Conservation (phyloP, 352 stramenopile genomes). For the Globisporangium canariense region DNA sequence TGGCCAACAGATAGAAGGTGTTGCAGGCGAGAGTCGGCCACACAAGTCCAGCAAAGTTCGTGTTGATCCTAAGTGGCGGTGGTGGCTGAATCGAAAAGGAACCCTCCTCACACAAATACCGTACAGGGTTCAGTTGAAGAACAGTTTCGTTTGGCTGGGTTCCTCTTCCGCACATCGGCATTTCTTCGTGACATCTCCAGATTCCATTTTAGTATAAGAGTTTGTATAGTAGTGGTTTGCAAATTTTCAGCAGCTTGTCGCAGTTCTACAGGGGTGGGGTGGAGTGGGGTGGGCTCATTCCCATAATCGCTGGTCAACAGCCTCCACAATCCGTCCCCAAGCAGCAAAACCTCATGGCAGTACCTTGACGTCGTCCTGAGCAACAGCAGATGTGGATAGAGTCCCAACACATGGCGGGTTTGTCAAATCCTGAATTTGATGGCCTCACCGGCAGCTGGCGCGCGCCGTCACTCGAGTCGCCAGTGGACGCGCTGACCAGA, state of each 20-base stretch:
- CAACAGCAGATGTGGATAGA: background rate
- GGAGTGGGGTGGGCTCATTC: too few relatives aligned
- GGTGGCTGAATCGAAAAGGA: background rate
- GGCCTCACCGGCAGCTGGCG: background rate
- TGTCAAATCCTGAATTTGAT: background rate
- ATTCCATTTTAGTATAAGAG: background rate
- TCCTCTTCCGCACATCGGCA: background rate
- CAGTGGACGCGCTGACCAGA: constrained; percentile 3
- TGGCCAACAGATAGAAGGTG: background rate
- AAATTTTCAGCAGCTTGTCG: background rate
- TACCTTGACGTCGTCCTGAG: background rate
- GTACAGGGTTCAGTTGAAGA: constrained; percentile 7
- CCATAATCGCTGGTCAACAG: background rate
- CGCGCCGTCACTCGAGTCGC: constrained; percentile 3
- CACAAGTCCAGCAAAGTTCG: background rate
- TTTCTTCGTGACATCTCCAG: background rate
- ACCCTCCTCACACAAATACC: background rate
- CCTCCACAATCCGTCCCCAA: background rate
- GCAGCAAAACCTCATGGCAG: background rate
- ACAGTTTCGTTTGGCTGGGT: background rate
- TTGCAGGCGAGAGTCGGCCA: background rate
- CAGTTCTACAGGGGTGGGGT: background rate
- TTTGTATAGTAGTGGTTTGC: background rate
- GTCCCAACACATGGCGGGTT: background rate
- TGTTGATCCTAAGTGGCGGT: background rate